These are phyloP conservation scores for Pseudogymnoascus sp. DNA, from an alignment of 2,329 filamentous ascomycete species.

Conservation along the genomic window DNA sequence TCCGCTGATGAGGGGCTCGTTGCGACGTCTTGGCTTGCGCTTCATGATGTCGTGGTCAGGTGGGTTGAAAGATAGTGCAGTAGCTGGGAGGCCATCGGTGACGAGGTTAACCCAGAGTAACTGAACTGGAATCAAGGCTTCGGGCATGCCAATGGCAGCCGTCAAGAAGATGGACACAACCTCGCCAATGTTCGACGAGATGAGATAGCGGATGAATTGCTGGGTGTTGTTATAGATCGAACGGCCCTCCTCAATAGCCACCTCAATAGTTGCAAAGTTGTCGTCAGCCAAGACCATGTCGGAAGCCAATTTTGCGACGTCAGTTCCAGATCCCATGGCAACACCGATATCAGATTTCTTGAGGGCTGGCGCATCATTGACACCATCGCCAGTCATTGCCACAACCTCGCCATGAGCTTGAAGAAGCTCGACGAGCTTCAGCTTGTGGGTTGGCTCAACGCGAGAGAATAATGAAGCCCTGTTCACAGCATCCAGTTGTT, in stretches of 20 bases:
- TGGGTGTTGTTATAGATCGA: slow-evolving; percentile 99
- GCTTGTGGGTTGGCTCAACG: slow-evolving; percentile 93
- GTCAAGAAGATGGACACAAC: slow-evolving; percentile 98
- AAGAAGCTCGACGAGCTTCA: slow-evolving; percentile 91
- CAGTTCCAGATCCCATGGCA: slow-evolving; percentile 96
- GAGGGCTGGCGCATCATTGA: slow-evolving; percentile 93
- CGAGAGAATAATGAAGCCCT: slow-evolving; percentile 88
- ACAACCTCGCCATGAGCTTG: slow-evolving; percentile 91
- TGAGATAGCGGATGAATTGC: slow-evolving; percentile 98
- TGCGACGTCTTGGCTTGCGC: slow-evolving; percentile 80
- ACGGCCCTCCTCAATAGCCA: slow-evolving; percentile 91
- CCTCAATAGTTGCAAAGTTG: slow-evolving; percentile 96
- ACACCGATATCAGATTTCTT: slow-evolving; percentile 99
- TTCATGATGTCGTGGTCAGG: slow-evolving; percentile 98
- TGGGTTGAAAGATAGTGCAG: slow-evolving; percentile 94
- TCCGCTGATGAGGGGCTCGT: slow-evolving; percentile 84
- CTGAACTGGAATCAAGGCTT: slow-evolving; percentile 93
- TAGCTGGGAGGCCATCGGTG: slow-evolving; percentile 92
- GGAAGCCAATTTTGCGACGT: slow-evolving; percentile 90
- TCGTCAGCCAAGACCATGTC: slow-evolving; percentile 99
- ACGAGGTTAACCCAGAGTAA: slow-evolving; percentile 98
- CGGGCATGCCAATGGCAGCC: slow-evolving; percentile 91
- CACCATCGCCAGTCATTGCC: slow-evolving; percentile 97
- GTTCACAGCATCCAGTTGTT: slow-evolving; percentile 79
- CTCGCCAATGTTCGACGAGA: slow-evolving; percentile 98